phyloP scores from a whole-genome alignment of 768 basidiomycete genomes.

The Mycena epipterygia region DNA sequence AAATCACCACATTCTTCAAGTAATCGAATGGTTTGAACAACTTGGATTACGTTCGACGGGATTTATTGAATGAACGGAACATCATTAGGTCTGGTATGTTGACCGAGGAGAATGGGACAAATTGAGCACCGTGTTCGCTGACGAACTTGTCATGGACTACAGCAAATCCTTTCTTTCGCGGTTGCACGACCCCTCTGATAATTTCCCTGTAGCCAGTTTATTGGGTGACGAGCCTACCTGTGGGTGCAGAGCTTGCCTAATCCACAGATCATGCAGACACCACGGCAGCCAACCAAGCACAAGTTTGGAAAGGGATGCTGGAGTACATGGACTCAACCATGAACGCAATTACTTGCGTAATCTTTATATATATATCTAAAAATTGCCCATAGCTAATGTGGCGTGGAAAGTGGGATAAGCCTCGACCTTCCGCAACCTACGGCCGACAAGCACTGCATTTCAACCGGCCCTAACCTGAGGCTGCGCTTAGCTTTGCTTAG shows the following conservation, averaged over 20 bases:
- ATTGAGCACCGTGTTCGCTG: background rate
- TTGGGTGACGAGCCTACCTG: conserved; percentile 1
- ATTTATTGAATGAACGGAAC: too few relatives aligned
- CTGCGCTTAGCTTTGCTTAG: too few relatives aligned
- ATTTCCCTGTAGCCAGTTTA: background rate
- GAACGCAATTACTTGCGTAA: background rate
- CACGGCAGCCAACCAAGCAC: background rate
- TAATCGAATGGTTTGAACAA: background rate
- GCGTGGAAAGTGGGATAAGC: background rate
- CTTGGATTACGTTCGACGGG: background rate
- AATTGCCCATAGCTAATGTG: background rate
- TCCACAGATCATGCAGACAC: background rate
- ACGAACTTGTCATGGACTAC: conserved; percentile 13
- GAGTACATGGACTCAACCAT: background rate
- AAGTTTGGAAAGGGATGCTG: conserved; percentile 12
- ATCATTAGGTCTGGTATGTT: conserved; percentile 9
- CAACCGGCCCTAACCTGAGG: too few relatives aligned
- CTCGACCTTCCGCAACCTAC: conserved; percentile 6
- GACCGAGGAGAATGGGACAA: conserved; percentile 16
- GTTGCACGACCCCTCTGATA: background rate
- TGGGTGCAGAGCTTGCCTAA: background rate
- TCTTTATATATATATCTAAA: background rate
- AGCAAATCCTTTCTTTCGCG: background rate
- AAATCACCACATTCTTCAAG: background rate
- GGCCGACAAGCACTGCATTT: background rate